phyloP scores from a whole-genome alignment of 1,284 basidiomycete species.

The Sporisorium iseilematis-ciliati region DNA sequence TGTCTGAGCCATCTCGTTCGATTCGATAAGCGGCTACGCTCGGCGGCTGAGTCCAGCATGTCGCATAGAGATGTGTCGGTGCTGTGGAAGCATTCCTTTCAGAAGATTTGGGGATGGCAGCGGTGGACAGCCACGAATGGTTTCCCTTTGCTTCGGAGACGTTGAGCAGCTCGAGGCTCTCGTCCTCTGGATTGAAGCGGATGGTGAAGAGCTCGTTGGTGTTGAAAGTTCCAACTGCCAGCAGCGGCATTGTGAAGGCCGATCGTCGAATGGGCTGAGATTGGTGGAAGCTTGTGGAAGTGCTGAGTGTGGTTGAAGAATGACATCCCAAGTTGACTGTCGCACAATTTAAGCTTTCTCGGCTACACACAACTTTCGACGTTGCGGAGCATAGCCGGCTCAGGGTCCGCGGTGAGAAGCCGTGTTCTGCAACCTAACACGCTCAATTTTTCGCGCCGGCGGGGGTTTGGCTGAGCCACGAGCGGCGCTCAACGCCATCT shows the following conservation, averaged over 20 bases:
- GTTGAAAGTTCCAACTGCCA: slow-evolving; percentile 55
- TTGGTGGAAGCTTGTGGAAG: not conserved
- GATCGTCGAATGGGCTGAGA: not conserved
- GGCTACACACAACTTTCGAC: slow-evolving; percentile 1
- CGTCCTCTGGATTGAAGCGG: slow-evolving; percentile 34
- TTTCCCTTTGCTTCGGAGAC: slow-evolving; percentile 47
- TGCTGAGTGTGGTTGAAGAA: not conserved
- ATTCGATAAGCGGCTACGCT: slow-evolving; percentile 54
- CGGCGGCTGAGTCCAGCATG: slow-evolving; percentile 54
- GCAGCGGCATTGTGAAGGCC: slow-evolving; percentile 25
- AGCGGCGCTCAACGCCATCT: not conserved
- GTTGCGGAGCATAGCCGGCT: slow-evolving; percentile 19
- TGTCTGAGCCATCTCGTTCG: slow-evolving; percentile 5
- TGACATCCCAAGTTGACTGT: not conserved
- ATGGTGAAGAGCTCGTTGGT: slow-evolving; percentile 53
- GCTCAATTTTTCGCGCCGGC: not conserved
- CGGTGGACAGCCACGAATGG: slow-evolving; percentile 56
- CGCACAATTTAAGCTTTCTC: slow-evolving; percentile 17
- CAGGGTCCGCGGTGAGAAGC: slow-evolving; percentile 25
- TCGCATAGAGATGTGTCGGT: slow-evolving; percentile 49
- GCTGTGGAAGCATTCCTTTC: not conserved
- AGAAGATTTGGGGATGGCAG: slow-evolving; percentile 13
- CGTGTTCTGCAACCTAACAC: not conserved
- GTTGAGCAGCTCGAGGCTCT: slow-evolving; percentile 35
- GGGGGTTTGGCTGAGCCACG: not conserved